phyloP scores from a whole-genome alignment of 164 flowering plant species.

The Litsea cubeba region DNA sequence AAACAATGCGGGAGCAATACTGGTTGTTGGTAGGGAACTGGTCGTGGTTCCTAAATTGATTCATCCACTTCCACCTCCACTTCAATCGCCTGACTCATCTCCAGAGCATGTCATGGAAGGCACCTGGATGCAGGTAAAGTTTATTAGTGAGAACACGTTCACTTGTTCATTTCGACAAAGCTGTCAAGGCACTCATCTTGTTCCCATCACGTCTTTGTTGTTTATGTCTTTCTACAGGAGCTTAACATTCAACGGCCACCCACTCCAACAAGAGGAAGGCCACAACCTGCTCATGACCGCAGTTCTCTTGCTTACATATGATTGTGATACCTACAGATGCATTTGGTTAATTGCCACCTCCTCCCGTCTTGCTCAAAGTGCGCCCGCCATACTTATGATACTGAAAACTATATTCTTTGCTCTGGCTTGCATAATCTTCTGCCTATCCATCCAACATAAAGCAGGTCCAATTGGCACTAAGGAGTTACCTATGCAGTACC shows the following conservation, averaged over 20 bases:
- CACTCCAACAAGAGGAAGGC: conserved; percentile 97
- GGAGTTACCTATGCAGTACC: background rate
- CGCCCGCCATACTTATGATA: background rate
- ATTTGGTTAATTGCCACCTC: background rate
- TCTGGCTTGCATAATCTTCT: background rate
- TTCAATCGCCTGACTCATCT: conserved; percentile 88
- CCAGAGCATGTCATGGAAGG: conserved; percentile 74
- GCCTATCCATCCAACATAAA: background rate
- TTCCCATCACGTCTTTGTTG: background rate
- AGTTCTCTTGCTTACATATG: conserved; percentile 88
- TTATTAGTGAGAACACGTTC: background rate
- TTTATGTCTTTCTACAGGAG: conserved; percentile 43
- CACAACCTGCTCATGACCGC: conserved; percentile 83
- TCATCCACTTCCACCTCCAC: conserved; percentile 98
- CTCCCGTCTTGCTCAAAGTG: background rate
- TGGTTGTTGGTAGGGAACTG: conserved; percentile 89
- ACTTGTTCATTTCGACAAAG: background rate
- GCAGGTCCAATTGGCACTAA: background rate
- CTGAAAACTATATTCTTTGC: background rate
- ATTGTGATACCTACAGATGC: conserved; percentile 7
- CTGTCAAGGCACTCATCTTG: background rate
- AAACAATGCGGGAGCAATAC: conserved; percentile 92
- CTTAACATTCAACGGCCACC: conserved; percentile 97
- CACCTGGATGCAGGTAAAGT: conserved; percentile 90
- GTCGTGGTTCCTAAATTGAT: conserved; percentile 95